Evolutionary conservation across 1,284 basidiomycete genomes (phyloP).

Genomic region (Meira miltonrushii): DNA sequence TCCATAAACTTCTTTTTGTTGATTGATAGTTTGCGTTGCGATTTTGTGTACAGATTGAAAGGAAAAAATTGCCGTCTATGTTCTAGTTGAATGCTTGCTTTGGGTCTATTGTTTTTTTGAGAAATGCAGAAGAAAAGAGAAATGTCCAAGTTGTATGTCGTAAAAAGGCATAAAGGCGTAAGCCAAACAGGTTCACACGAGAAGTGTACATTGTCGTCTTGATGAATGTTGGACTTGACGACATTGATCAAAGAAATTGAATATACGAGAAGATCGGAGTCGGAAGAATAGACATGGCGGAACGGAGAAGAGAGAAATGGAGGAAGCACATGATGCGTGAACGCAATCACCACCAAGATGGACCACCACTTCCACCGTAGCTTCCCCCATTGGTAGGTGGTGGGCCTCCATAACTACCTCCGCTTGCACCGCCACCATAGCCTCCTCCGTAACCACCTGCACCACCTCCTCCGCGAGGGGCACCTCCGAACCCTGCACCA

Average conservation of each 20-base stretch:
- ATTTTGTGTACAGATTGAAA: too few relatives aligned
- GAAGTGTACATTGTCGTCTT: background rate
- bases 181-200: too few relatives aligned
- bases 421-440: background rate
- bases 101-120: too few relatives aligned
- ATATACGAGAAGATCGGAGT: background rate
- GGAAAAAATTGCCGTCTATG: too few relatives aligned
- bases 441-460: slow-evolving; percentile 12
- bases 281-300: background rate
- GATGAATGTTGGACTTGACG: background rate
- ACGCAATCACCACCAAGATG: slow-evolving; percentile 13
- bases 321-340: background rate
- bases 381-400: slow-evolving; percentile 11
- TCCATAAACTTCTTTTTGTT: too few relatives aligned
- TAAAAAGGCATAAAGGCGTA: too few relatives aligned
- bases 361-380: slow-evolving; percentile 13
- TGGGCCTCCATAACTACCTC: slow-evolving; percentile 6
- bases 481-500: slow-evolving; percentile 19
- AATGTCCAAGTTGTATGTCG: too few relatives aligned
- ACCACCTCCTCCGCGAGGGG: slow-evolving; percentile 3
- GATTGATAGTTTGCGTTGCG: too few relatives aligned
- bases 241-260: background rate
- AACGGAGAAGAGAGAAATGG: background rate
- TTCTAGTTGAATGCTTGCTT: too few relatives aligned
- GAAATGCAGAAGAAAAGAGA: too few relatives aligned